phyloP scores from a whole-genome alignment of 371 early-diverging fungal species.

The Cokeromyces recurvatus region DNA sequence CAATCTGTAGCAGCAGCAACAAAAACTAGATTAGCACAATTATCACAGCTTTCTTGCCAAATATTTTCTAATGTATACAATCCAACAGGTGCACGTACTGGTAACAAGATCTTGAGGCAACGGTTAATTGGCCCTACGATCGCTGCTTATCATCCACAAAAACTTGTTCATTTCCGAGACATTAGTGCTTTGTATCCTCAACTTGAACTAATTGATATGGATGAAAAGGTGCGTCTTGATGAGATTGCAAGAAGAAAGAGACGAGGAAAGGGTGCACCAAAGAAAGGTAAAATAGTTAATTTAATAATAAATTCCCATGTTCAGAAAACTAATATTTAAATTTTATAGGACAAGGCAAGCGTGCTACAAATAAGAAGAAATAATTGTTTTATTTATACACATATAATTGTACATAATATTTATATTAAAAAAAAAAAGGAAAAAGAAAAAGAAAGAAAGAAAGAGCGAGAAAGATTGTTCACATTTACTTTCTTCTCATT shows the following conservation, averaged over 20 bases:
- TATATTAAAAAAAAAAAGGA: too few species aligned
- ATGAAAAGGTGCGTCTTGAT: conserved; percentile 67
- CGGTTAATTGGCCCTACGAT: conserved; percentile 63
- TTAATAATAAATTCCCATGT: not conserved
- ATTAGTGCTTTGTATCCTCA: conserved; percentile 58
- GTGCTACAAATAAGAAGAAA: conserved; percentile 60
- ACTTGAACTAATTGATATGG: conserved; percentile 55
- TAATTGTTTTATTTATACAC: conserved; percentile 15
- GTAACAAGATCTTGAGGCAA: conserved; percentile 69
- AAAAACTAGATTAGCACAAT: conserved; percentile 37
- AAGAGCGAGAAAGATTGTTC: too few species aligned
- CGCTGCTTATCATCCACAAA: conserved; percentile 64
- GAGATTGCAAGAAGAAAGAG: conserved; percentile 65
- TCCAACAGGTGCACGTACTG: conserved; percentile 66
- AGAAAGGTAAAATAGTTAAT: conserved; percentile 67
- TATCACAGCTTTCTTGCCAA: conserved; percentile 62
- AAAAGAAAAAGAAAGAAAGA: too few species aligned
- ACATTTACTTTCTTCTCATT: too few species aligned
- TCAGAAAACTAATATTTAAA: not conserved
- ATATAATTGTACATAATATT: too few species aligned
- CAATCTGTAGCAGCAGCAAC: conserved; percentile 29
- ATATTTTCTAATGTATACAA: conserved; percentile 71
- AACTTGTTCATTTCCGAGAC: conserved; percentile 52
- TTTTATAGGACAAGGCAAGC: conserved; percentile 55
- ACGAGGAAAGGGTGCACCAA: conserved; percentile 80